phyloP scores from a whole-genome alignment of 1,139 yeast species.

The Yarrowia galli region DNA sequence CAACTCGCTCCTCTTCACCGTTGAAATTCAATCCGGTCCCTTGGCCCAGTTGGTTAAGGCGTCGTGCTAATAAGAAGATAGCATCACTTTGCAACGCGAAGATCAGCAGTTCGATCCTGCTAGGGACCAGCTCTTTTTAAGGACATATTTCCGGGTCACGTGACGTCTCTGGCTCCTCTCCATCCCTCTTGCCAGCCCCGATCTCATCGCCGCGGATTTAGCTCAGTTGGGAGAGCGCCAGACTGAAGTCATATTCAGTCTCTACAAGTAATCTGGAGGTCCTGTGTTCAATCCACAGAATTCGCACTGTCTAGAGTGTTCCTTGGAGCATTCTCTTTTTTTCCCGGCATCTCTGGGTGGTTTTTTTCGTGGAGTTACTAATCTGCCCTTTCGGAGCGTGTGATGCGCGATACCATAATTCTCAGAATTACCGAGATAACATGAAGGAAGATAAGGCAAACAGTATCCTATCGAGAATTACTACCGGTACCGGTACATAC shows the following conservation, averaged over 20 bases:
- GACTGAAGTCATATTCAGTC: conserved; percentile 8
- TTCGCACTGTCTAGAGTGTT: conserved; percentile 58
- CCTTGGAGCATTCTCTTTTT: background rate
- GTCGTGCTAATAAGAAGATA: conserved; percentile 72
- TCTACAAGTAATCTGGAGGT: conserved; percentile 68
- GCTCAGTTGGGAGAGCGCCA: conserved; percentile 15
- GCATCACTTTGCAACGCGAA: conserved; percentile 40
- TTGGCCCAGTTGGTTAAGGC: conserved; percentile 93
- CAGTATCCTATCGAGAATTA: no score
- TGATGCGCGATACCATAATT: no score
- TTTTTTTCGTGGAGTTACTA: background rate
- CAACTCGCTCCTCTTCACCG: background rate
- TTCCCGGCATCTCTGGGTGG: background rate
- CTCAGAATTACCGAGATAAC: no score
- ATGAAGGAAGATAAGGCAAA: no score
- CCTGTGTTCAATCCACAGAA: conserved; percentile 95
- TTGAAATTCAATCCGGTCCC: conserved; percentile 58
- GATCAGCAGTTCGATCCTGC: conserved; percentile 90
- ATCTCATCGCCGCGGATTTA: background rate
- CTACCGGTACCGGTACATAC: no score
- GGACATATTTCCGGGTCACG: background rate
- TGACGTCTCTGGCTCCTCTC: background rate
- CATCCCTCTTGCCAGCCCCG: background rate
- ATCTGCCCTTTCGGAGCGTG: no score
- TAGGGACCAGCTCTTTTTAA: conserved; percentile 63